phyloP scores from a whole-genome alignment of 345 rosid species.

The Pugionium dolabratum region DNA sequence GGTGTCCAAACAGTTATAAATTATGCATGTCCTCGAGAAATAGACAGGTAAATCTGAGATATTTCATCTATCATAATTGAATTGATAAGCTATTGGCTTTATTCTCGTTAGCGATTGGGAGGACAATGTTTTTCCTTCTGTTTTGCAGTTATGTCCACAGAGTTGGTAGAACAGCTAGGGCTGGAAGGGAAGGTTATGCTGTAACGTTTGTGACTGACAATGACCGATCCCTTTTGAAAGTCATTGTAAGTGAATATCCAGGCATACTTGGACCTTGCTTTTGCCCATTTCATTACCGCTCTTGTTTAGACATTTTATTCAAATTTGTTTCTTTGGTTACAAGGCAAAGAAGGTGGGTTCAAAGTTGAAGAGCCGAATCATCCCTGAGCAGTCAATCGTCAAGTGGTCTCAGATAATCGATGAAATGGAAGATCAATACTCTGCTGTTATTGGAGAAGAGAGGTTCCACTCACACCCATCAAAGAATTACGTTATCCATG shows the following conservation, averaged over 20 bases:
- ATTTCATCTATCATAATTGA: neutral
- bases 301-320: slow-evolving; percentile 9
- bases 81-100: slow-evolving; percentile 7
- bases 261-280: slow-evolving; percentile 22
- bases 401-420: slow-evolving; percentile 90
- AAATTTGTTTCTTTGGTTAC: slow-evolving; percentile 9
- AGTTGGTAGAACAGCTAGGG: slow-evolving; percentile 98
- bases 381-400: slow-evolving; percentile 79
- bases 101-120: slow-evolving; percentile 12
- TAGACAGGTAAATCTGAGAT: slow-evolving; percentile 58
- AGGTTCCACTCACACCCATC: slow-evolving; percentile 51
- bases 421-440: slow-evolving; percentile 79
- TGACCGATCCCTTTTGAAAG: slow-evolving; percentile 88
- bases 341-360: slow-evolving; percentile 91
- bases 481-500: neutral
- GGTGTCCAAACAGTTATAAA: slow-evolving; percentile 97
- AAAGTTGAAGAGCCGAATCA: slow-evolving; percentile 79
- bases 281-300: neutral
- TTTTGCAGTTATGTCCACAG: slow-evolving; percentile 83
- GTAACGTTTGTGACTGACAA: slow-evolving; percentile 91
- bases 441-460: slow-evolving; percentile 73
- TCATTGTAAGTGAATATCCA: slow-evolving; percentile 62
- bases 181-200: slow-evolving; percentile 97
- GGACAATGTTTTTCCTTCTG: slow-evolving; percentile 5
- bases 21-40: slow-evolving; percentile 95